A percentile compares a stretch with the other conserved stretches of the same genome.
These are phyloP conservation scores for Karstenula rhodostoma DNA, from an alignment of 2,329 filamentous ascomycete species.

Conservation along the genomic window DNA sequence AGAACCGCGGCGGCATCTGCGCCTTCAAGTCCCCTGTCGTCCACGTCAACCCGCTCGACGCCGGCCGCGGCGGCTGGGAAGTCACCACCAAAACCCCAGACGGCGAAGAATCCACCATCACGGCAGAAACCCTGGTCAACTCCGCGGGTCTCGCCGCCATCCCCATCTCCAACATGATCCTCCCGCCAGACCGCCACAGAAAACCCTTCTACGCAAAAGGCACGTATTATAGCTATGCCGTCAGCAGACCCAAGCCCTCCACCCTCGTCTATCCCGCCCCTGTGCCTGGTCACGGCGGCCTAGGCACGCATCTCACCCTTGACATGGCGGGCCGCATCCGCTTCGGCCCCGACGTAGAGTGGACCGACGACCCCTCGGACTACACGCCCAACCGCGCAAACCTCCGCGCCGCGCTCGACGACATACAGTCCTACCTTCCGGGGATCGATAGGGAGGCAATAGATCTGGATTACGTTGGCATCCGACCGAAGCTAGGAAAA, in stretches of 20 bases:
- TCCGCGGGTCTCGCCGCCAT: conserved; percentile 83
- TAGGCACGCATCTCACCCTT: conserved; percentile 93
- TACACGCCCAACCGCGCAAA: conserved; percentile 72
- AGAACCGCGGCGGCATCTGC: conserved; percentile 77
- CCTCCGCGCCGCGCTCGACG: conserved; percentile 71
- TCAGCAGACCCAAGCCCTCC: conserved; percentile 68
- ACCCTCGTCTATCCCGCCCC: conserved; percentile 91
- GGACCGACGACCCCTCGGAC: conserved; percentile 77
- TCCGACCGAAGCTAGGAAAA: conserved; percentile 81
- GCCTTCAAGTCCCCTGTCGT: conserved; percentile 75
- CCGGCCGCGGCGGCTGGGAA: conserved; percentile 72
- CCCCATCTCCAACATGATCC: conserved; percentile 81
- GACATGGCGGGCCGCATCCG: conserved; percentile 84
- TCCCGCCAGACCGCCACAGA: conserved; percentile 63
- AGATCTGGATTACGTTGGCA: conserved; percentile 85
- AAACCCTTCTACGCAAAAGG: conserved; percentile 88
- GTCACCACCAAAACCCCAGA: conserved; percentile 60
- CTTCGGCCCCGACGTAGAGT: conserved; percentile 95
- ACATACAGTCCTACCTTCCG: conserved; percentile 83
- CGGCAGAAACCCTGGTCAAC: conserved; percentile 81
- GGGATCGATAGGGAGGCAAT: conserved; percentile 72
- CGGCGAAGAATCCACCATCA: conserved; percentile 66
- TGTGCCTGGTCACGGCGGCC: conserved; percentile 78
- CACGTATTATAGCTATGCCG: conserved; percentile 87
- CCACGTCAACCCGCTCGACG: conserved; percentile 62